Percentiles rank a stretch among this genome's conserved stretches.
Conservation (phyloP, 164 flowering plant species). For the Aristolochia californica region DNA sequence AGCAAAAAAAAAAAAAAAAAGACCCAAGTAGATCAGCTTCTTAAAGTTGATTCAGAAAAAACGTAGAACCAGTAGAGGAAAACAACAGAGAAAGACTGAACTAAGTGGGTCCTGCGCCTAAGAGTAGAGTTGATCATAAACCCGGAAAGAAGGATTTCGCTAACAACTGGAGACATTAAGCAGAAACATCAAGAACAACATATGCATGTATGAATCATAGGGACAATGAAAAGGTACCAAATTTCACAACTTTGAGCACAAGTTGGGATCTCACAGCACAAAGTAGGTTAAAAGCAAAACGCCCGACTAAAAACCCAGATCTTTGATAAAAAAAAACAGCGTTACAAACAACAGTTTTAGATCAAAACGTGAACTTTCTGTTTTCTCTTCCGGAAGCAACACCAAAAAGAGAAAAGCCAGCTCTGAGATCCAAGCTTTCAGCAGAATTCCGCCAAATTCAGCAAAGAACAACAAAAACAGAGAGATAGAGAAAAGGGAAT, state of each 20-base stretch:
- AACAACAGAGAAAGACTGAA: conserved; percentile 85
- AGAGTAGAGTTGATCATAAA: conserved; percentile 36
- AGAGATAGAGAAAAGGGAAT: too few relatives aligned
- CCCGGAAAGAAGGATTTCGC: conserved; percentile 75
- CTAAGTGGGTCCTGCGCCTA: conserved; percentile 53
- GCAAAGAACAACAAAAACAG: too few relatives aligned
- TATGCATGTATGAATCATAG: conserved; percentile 19
- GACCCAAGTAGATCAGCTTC: conserved; percentile 3
- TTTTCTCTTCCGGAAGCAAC: too few relatives aligned
- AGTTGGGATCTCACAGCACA: neutral
- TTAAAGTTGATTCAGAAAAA: conserved; percentile 39
- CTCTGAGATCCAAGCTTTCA: too few relatives aligned
- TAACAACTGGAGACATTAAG: conserved; percentile 65
- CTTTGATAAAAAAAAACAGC: too few relatives aligned
- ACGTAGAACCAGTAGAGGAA: conserved; percentile 96
- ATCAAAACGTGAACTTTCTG: too few relatives aligned
- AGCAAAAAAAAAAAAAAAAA: neutral
- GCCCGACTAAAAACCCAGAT: neutral
- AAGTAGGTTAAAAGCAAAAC: neutral
- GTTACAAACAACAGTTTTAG: too few relatives aligned
- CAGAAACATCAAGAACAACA: conserved; percentile 29
- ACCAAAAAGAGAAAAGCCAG: too few relatives aligned
- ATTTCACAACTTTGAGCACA: neutral
- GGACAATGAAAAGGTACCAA: too few relatives aligned
- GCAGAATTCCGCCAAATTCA: too few relatives aligned